Evolutionary conservation across 1,284 basidiomycete genomes (phyloP), one percentile per base, ranked within the genome.

Genomic region (Cerioporus squamosus): DNA sequence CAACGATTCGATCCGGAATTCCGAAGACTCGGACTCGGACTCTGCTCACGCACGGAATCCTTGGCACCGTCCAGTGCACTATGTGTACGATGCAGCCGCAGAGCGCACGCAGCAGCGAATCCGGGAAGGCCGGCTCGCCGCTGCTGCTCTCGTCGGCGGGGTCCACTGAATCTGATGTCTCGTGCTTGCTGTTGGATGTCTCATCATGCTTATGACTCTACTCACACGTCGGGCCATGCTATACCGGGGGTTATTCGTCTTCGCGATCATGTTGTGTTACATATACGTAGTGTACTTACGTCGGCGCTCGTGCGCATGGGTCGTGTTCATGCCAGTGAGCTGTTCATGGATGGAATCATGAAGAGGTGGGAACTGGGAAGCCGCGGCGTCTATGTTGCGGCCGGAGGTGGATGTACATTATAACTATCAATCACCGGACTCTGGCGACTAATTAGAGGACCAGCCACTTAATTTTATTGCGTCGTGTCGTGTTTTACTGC

Each of bases 41-140:
- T 74, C 73, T 14, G 62, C 55, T 38, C 62, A 55, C 3, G 48
- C 55, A 23, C 58, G 61, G 33, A 55, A 58, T 31, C 65, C 57
- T 53, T 70, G 70, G 61, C 81, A 78, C 54, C 78, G 76, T n/a
- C 80, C 81, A 2, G 78, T 83, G 38, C 81, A 82, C n/a, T 93
- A 86, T 72, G 88, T 87, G 23, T 93, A 93, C 70, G 91, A 93
- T 69, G 91, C 91, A 0, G 90, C 86, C 1, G 90, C 89, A 17
- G 91, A 93, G 72, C 81, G 88, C 60, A 85, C 84, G 51, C 77
- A 81, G 64, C 81, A 89, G 74, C 77, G 85, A 49, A 74, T 89
- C 47, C 74, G 75, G 56, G 80, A 86, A 53, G 79, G 75, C 14
- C 66, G 69, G 22, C 64, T 73, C 51, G 67, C 68, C 7, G 64